A percentile compares a stretch with the other conserved stretches of the same genome.
These are phyloP conservation scores for Penicillium hesseltinei DNA, from an alignment of 2,329 filamentous ascomycete genomes.

Conservation along the genomic window DNA sequence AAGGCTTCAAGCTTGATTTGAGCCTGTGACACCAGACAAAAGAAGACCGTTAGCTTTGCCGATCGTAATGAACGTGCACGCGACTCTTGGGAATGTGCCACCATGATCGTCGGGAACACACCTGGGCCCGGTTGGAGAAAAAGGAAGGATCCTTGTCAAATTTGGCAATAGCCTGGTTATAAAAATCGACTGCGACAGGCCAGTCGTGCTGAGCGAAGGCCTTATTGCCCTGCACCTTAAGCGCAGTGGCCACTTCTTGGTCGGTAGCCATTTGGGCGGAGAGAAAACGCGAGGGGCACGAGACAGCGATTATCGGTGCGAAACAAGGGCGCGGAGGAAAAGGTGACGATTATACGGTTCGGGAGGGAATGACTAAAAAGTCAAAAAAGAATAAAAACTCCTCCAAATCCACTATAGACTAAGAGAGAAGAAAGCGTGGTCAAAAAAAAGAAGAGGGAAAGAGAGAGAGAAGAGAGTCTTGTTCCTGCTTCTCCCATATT, in stretches of 20 bases:
- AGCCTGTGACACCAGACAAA: conserved; percentile 54
- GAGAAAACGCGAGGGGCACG: conserved; percentile 25
- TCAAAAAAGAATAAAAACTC: not conserved
- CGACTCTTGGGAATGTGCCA: conserved; percentile 14
- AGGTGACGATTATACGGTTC: not conserved
- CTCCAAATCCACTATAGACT: not conserved
- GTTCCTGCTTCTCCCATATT: conserved; percentile 23
- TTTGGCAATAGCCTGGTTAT: conserved; percentile 81
- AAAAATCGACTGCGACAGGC: conserved; percentile 75
- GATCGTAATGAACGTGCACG: not conserved
- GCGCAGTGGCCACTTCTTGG: conserved; percentile 68
- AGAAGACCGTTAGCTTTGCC: conserved; percentile 1
- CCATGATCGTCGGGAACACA: conserved; percentile 45
- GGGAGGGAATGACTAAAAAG: conserved; percentile 10
- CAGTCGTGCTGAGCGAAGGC: conserved; percentile 88
- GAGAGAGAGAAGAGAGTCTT: not conserved
- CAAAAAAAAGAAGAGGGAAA: conserved; percentile 5
- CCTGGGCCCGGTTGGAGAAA: conserved; percentile 93
- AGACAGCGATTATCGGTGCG: conserved; percentile 25
- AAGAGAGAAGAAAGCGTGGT: conserved; percentile 8
- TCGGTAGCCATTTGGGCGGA: conserved; percentile 42
- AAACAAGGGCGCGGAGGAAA: conserved; percentile 2
- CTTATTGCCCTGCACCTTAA: conserved; percentile 94
- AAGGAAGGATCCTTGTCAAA: conserved; percentile 83
- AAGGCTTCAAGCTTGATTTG: conserved; percentile 95